Base-by-base conservation (phyloP, 345 rosid genomes). In the Fremontodendron californicum region DNA sequence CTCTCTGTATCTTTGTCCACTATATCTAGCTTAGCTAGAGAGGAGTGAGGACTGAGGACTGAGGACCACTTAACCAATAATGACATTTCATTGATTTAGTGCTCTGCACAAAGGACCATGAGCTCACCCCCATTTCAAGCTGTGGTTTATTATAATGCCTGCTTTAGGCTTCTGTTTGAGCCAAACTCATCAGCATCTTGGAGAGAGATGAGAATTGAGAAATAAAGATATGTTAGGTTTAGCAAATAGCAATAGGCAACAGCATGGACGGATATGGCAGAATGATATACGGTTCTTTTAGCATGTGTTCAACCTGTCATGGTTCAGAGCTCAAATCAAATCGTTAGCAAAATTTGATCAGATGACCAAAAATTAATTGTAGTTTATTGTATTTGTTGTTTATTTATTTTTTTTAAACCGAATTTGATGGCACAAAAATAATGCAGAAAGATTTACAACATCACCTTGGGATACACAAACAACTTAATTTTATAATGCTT, bases 41-140 rank as follows among this genome's bases (percentile, higher is more conserved):
- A 82, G n/a, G n/a, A n/a, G n/a, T n/a, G n/a, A n/a, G n/a, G n/a
- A n/a, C n/a, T n/a, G n/a, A n/a, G n/a, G n/a, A n/a, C n/a, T n/a
- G n/a, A n/a, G 85, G 81, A 78, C 84, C 88, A 78, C 83, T 71
- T 62, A 18, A 74, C 84, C 85, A 74, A 57, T 78, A n/a, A 76
- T 76, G 55, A 63, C 63, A 82, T 67, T 40, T 3, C 29, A 67
- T 31, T 61, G 43, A 55, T 67, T 72, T 77, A 66, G 69, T 71
- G 58, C 77, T 73, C 39, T 69, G 61, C 75, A 57, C 63, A 73
- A 12, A 72, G 52, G 67, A 6, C 79, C 45, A 46, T 62, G n/a
- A n/a, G n/a, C 43, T 81, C 60, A 60, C n/a, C 49, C 18, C 62
- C 19, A 55, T 63, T 75, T 37, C 23, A 35, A 2, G n/a, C n/a